Percentiles rank a stretch among this genome's conserved stretches.
Conservation (phyloP, 2,329 filamentous ascomycete species). For the Penicillium italicum region DNA sequence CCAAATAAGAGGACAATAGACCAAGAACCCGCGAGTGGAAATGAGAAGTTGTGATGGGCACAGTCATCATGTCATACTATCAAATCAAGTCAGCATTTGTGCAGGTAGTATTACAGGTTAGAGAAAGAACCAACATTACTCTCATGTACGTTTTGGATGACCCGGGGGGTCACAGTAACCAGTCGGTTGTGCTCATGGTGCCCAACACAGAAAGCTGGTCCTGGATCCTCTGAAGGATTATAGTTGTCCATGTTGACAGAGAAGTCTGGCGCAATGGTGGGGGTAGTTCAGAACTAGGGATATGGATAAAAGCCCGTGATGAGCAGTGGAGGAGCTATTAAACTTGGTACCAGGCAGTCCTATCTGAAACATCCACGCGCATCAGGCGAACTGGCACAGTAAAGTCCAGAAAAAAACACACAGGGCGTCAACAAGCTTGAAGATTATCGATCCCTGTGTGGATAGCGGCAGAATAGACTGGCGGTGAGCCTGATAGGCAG, state of each 20-base stretch:
- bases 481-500: constrained; percentile 28
- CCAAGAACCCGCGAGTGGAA: constrained; percentile 59
- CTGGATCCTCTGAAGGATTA: constrained; percentile 33
- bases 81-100: constrained; percentile 6
- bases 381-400: neutral
- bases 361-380: neutral
- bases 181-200: constrained; percentile 58
- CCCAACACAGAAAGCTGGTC: constrained; percentile 56
- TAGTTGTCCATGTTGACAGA: constrained; percentile 32
- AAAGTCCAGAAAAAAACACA: neutral
- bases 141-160: constrained; percentile 55
- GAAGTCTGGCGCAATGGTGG: constrained; percentile 3
- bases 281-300: constrained; percentile 2
- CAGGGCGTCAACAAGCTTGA: constrained; percentile 4
- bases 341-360: neutral
- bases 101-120: neutral
- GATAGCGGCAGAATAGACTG: constrained; percentile 29
- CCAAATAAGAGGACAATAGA: constrained; percentile 51
- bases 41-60: constrained; percentile 57
- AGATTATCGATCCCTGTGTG: constrained; percentile 28
- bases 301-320: neutral
- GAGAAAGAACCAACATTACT: constrained; percentile 44
- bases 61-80: constrained; percentile 64
- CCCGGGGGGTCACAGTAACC: constrained; percentile 47
- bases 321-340: neutral